A percentile compares a stretch with the other conserved stretches of the same genome.
phyloP scores from a whole-genome alignment of 2,329 filamentous ascomycete genomes.

The Diaporthe sp. region DNA sequence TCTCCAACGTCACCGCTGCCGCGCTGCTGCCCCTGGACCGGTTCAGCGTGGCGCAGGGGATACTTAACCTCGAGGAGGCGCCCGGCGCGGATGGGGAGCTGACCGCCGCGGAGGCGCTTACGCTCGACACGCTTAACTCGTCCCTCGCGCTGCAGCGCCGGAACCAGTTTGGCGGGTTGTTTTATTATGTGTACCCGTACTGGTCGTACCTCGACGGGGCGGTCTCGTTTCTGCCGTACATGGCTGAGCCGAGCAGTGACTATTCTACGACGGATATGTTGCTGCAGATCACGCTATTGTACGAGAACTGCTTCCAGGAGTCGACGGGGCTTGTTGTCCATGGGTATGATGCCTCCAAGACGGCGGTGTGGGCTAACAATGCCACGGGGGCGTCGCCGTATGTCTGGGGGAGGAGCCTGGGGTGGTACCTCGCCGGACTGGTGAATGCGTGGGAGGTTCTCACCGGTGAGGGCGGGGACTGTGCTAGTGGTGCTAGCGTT shows the following conservation, averaged over 20 bases:
- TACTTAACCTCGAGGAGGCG: neutral
- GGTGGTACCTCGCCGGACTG: constrained; percentile 67
- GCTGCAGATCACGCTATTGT: constrained; percentile 60
- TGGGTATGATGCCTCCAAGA: constrained; percentile 64
- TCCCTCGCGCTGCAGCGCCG: constrained; percentile 35
- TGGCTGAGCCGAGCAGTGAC: constrained; percentile 55
- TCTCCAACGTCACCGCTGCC: constrained; percentile 43
- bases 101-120: constrained; percentile 5
- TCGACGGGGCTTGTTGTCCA: constrained; percentile 62
- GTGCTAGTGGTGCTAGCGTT: constrained; percentile 7
- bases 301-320: constrained; percentile 54
- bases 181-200: constrained; percentile 39
- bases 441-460: constrained; percentile 63
- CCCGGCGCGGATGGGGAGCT: neutral
- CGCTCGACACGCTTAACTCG: constrained; percentile 33
- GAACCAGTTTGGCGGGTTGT: constrained; percentile 39
- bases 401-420: constrained; percentile 66
- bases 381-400: constrained; percentile 62
- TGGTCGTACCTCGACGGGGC: constrained; percentile 42
- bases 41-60: constrained; percentile 35
- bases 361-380: constrained; percentile 64
- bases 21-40: constrained; percentile 37
- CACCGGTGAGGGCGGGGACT: constrained; percentile 47
- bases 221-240: constrained; percentile 54
- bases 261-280: constrained; percentile 61